Percentiles rank a stretch among this genome's conserved stretches.
These are phyloP conservation scores for Acacia pycnantha DNA, from an alignment of 331 rosid species.

Conservation along the genomic window DNA sequence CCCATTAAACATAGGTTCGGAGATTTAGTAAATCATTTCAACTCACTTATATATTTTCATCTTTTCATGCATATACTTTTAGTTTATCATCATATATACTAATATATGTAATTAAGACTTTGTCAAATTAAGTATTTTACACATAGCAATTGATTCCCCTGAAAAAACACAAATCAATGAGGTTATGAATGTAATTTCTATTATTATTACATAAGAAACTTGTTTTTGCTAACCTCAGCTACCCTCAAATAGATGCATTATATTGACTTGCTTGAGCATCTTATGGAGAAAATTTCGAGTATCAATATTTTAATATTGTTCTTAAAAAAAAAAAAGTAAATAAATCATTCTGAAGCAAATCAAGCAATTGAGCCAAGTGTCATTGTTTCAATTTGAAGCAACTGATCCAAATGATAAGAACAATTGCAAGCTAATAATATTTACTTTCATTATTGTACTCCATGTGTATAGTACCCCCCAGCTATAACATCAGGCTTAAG, in stretches of 20 bases:
- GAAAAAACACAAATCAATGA: neutral
- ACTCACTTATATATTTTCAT: too few species aligned
- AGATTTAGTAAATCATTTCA: too few species aligned
- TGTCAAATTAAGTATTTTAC: neutral
- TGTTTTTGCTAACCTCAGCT: neutral
- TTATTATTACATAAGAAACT: neutral
- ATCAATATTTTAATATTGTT: neutral
- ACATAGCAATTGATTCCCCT: neutral
- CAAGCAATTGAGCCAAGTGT: neutral
- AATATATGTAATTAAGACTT: neutral
- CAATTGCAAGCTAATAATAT: neutral
- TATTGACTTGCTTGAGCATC: neutral
- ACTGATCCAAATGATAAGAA: neutral
- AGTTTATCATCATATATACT: too few species aligned
- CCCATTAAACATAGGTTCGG: too few species aligned
- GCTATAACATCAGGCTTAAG: neutral
- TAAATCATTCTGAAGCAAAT: neutral
- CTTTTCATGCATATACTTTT: too few species aligned
- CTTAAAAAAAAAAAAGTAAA: too few species aligned
- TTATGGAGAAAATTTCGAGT: neutral
- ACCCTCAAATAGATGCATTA: neutral
- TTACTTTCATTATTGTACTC: neutral
- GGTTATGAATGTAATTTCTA: too few species aligned
- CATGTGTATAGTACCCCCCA: neutral
- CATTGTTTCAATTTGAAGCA: neutral